phyloP scores from a whole-genome alignment of 495 filamentous ascomycete species.

The Aspergillus wentii region DNA sequence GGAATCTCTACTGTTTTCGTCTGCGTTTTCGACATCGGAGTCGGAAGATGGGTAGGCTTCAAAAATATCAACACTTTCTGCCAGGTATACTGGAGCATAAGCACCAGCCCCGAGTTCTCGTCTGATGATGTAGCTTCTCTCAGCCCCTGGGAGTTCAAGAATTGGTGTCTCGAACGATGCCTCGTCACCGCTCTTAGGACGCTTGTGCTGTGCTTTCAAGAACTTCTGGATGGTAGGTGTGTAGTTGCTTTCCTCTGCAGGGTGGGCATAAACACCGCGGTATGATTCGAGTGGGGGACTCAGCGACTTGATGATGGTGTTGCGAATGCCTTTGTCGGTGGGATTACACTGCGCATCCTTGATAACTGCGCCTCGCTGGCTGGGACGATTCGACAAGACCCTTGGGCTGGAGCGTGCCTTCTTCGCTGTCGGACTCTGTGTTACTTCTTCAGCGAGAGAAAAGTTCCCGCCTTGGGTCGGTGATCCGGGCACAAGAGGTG shows the following conservation, averaged over 20 bases:
- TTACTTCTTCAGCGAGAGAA: slow-evolving; percentile 31
- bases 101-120: slow-evolving; percentile 90
- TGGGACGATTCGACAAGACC: slow-evolving; percentile 15
- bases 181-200: slow-evolving; percentile 46
- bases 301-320: slow-evolving; percentile 65
- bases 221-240: slow-evolving; percentile 74
- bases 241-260: slow-evolving; percentile 50
- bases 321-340: slow-evolving; percentile 65
- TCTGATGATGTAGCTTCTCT: slow-evolving; percentile 65
- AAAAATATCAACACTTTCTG: slow-evolving; percentile 61
- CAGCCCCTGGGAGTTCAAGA: slow-evolving; percentile 59
- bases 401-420: slow-evolving; percentile 24
- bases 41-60: slow-evolving; percentile 30
- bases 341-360: slow-evolving; percentile 84
- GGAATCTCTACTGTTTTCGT: slow-evolving; percentile 16
- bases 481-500: slow-evolving; percentile 21
- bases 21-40: slow-evolving; percentile 39
- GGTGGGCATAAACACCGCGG: slow-evolving; percentile 71
- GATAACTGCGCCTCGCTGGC: slow-evolving; percentile 57
- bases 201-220: slow-evolving; percentile 61
- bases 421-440: slow-evolving; percentile 45
- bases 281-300: slow-evolving; percentile 68
- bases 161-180: slow-evolving; percentile 56
- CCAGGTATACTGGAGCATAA: slow-evolving; percentile 90
- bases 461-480: slow-evolving; percentile 25